Conservation (phyloP, 2,329 filamentous ascomycete species). For the Calonectria multiphialidica region DNA sequence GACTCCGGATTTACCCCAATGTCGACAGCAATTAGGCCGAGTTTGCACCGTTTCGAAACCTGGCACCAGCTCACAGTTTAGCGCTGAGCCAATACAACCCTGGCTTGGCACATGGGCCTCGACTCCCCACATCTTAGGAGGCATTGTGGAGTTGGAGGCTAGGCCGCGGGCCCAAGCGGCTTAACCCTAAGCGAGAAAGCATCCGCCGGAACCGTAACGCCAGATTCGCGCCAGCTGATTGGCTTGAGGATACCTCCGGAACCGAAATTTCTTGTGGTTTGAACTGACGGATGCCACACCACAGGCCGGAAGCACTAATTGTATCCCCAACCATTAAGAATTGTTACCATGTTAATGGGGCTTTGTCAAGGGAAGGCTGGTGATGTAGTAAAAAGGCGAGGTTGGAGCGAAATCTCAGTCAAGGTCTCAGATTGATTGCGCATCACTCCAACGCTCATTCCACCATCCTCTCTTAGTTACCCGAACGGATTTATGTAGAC, state of each 20-base stretch:
- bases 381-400: too few relatives aligned
- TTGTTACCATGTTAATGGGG: too few relatives aligned
- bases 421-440: too few relatives aligned
- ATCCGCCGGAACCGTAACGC: conserved; percentile 10
- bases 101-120: not conserved
- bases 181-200: not conserved
- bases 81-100: not conserved
- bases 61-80: not conserved
- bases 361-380: too few relatives aligned
- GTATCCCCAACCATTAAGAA: not conserved
- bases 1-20: not conserved
- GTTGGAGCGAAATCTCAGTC: too few relatives aligned
- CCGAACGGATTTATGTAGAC: not conserved
- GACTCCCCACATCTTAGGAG: not conserved
- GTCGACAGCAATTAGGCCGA: not conserved
- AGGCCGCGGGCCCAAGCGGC: not conserved
- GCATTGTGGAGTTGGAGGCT: not conserved
- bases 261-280: not conserved
- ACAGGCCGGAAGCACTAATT: not conserved
- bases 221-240: not conserved
- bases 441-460: too few relatives aligned
- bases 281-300: not conserved
- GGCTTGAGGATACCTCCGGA: not conserved
- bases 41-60: not conserved
- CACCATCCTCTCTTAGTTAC: not conserved